Evolutionary conservation across 805 yeast genomes (phyloP).

Genomic region (Starmerella asiatica): DNA sequence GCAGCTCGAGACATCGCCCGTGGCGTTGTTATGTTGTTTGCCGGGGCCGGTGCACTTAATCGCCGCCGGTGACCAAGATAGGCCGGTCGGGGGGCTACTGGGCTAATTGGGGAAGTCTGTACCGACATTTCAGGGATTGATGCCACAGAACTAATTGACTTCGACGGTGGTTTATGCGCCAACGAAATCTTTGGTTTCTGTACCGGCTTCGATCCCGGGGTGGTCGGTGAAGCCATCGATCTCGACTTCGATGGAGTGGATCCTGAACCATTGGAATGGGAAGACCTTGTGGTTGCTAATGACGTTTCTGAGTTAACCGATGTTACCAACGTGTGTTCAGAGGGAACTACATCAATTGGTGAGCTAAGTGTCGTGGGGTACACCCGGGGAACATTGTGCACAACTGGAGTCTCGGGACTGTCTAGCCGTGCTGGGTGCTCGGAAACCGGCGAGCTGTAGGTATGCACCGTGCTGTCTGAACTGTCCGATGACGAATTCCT

Average conservation of each 20-base stretch:
- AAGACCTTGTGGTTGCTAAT: too few species aligned
- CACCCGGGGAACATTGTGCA: not conserved
- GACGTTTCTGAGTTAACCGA: not conserved
- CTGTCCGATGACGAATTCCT: too few species aligned
- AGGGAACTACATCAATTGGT: not conserved
- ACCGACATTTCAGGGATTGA: too few species aligned
- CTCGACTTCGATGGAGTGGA: not conserved
- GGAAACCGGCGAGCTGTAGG: not conserved
- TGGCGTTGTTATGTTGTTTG: slow-evolving; percentile 1
- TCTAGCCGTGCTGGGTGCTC: not conserved
- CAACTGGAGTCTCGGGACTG: not conserved
- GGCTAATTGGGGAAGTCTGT: not conserved
- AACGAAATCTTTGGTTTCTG: not conserved
- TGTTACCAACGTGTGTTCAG: not conserved
- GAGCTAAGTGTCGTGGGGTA: not conserved
- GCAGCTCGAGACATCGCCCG: slow-evolving; percentile 1
- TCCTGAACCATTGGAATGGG: too few species aligned
- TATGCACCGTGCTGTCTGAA: too few species aligned
- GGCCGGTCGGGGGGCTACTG: not conserved
- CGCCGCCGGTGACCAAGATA: not conserved
- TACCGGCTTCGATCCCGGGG: not conserved
- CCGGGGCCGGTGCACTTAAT: slow-evolving; percentile 7
- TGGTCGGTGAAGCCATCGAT: not conserved
- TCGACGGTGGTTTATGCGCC: not conserved
- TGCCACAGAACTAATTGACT: not conserved